Base-by-base conservation (phyloP, 352 stramenopile species). In the Phytophthora cactorum region DNA sequence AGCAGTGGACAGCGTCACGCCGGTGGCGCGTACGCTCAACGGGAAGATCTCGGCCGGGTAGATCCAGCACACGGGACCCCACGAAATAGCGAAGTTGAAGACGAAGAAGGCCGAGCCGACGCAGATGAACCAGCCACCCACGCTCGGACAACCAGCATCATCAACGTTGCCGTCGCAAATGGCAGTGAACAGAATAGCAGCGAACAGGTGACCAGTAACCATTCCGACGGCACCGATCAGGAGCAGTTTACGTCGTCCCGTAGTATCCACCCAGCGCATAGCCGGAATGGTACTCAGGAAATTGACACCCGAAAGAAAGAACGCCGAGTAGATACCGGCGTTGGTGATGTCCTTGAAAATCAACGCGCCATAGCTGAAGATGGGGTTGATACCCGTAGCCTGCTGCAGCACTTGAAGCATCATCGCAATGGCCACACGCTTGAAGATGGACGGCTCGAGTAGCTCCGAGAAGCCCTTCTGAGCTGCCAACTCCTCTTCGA, bases 301-400 rank as follows among this genome's bases (percentile, higher is more conserved):
- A 47, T 83, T 86, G 47, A 86, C 70, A 44, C 75, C 74, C n/a
- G 70, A 76, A 29, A 83, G 50, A 10, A 83, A 73, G 14, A 86
- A 70, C 47, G 81, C 64, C 17, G 72, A 77, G 32, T 75, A 53
- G 54, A 86, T 74, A 27, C 75, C 72, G 45, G 80, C 61, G 34
- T 71, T 62, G n/a, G 75, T 52, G 25, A 85, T 66, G 63, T 80
- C 68, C 63, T 85, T 78, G 60, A 85, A 82, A 58, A 82, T 84
- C 25, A 82, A 67, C 38, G 70, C 77, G 17, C 74, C 74, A 41
- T 84, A 82, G 0, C 62, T 79, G 49, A 85, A 81, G 4, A 85
- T 63, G 28, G 74, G 74, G 62, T 84, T 86, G 49, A 86, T 84
- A 50, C 78, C 75, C 17, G 78, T 81, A 9, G 51, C 73, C 34